Conservation (phyloP, 768 basidiomycete genomes). For the Sarcodon sp. region DNA sequence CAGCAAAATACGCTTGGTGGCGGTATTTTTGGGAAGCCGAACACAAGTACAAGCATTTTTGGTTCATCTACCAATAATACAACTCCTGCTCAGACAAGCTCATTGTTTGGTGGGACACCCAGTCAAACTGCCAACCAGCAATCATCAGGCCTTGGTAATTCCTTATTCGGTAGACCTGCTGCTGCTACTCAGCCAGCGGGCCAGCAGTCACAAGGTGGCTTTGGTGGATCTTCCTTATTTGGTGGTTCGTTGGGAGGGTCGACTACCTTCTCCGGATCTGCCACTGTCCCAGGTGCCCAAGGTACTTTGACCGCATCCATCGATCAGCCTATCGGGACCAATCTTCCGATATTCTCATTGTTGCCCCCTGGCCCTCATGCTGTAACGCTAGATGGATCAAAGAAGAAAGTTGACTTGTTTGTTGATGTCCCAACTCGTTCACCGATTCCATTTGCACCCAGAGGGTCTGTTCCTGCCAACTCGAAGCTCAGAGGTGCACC, state of each 20-base stretch:
- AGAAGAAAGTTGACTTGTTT: constrained; percentile 71
- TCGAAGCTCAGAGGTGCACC: constrained; percentile 49
- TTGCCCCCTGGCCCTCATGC: constrained; percentile 61
- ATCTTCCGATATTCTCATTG: constrained; percentile 63
- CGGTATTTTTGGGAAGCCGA: constrained; percentile 9
- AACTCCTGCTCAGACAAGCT: constrained; percentile 17
- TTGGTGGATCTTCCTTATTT: constrained; percentile 15
- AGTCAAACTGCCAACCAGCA: constrained; percentile 21
- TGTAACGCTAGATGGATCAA: constrained; percentile 44
- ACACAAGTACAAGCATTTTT: constrained; percentile 1
- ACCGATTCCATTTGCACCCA: constrained; percentile 48
- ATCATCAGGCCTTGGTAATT: constrained; percentile 19
- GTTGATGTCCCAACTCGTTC: constrained; percentile 67
- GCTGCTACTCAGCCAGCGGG: constrained; percentile 17
- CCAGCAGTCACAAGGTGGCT: constrained; percentile 15
- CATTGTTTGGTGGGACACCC: constrained; percentile 21
- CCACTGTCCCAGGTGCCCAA: constrained; percentile 21
- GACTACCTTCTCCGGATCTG: constrained; percentile 23
- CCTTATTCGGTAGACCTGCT: constrained; percentile 30
- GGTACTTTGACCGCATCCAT: constrained; percentile 74
- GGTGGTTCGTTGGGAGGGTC: constrained; percentile 16
- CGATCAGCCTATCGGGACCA: constrained; percentile 68
- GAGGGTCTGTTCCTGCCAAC: constrained; percentile 51
- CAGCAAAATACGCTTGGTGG: constrained; percentile 18
- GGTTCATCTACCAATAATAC: constrained; percentile 21